Percentiles rank a stretch among this genome's conserved stretches.
Conservation (phyloP, 139 green algal genomes). For the Mesotaenium endlicherianum region DNA sequence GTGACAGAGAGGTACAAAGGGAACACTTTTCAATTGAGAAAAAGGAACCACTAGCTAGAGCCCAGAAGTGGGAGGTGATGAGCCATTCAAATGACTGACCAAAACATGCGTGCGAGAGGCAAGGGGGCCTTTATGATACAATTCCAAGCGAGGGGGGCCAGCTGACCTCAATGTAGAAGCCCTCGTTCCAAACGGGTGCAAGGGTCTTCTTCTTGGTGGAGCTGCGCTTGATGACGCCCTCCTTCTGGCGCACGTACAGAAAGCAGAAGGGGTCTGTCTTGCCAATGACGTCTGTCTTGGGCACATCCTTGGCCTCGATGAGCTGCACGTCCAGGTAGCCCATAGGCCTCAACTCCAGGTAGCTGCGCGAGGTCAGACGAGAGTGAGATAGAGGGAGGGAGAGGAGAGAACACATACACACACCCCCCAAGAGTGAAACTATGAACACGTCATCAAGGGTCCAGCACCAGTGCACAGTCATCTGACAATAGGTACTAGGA, state of each 20-base stretch:
- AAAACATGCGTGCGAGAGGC: too few relatives aligned
- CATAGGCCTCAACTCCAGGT: constrained; percentile 26
- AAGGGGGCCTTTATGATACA: background rate
- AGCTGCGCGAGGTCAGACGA: background rate
- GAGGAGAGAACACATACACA: too few relatives aligned
- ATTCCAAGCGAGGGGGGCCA: background rate
- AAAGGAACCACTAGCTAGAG: too few relatives aligned
- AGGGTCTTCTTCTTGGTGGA: constrained; percentile 26
- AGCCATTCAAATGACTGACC: too few relatives aligned
- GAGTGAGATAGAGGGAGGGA: background rate
- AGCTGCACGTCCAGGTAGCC: constrained; percentile 27
- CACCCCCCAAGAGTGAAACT: too few relatives aligned
- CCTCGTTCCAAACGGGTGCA: constrained; percentile 36
- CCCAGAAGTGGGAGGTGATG: too few relatives aligned
- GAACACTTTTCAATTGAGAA: background rate
- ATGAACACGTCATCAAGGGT: too few relatives aligned
- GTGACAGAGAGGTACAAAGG: background rate
- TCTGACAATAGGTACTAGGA: too few relatives aligned
- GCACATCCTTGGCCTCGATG: constrained; percentile 40
- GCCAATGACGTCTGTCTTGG: constrained; percentile 38
- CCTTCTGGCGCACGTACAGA: constrained; percentile 39
- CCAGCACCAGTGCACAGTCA: too few relatives aligned
- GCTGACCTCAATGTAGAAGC: constrained; percentile 35
- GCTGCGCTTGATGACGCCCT: constrained; percentile 44
- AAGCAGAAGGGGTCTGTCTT: constrained; percentile 38